These are phyloP conservation scores for Xylaria palmicola DNA, from an alignment of 495 filamentous ascomycete genomes.

Conservation along the genomic window DNA sequence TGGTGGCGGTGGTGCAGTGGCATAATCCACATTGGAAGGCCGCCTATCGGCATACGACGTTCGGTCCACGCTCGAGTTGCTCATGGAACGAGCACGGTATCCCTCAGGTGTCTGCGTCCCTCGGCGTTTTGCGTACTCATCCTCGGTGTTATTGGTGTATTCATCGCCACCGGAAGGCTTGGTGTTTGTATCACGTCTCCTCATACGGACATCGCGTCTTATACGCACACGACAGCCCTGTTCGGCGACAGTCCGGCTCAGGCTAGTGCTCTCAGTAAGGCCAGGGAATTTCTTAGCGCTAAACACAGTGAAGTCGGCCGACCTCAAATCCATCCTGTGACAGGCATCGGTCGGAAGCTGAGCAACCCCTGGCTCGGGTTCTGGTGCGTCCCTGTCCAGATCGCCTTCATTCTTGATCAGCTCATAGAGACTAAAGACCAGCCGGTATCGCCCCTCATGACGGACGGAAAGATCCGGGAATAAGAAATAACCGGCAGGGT, in stretches of 20 bases:
- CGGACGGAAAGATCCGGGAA: slow-evolving; percentile 97
- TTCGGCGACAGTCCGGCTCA: slow-evolving; percentile 91
- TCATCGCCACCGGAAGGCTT: slow-evolving; percentile 68
- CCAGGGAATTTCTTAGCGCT: slow-evolving; percentile 99
- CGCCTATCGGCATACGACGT: slow-evolving; percentile 50
- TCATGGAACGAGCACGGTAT: slow-evolving; percentile 71
- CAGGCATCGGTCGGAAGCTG: slow-evolving; percentile 51
- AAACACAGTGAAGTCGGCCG: slow-evolving; percentile 81
- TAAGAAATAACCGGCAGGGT: slow-evolving; percentile 92
- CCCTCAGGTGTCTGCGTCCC: slow-evolving; percentile 62
- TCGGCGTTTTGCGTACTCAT: slow-evolving; percentile 57
- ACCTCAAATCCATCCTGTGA: slow-evolving; percentile 82
- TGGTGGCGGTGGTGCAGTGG: slow-evolving; percentile 39
- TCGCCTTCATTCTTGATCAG: slow-evolving; percentile 72
- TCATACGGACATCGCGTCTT: slow-evolving; percentile 94
- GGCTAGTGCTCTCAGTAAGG: slow-evolving; percentile 80
- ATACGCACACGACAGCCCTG: slow-evolving; percentile 97
- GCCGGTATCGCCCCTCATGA: slow-evolving; percentile 86
- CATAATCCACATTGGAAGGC: slow-evolving; percentile 57
- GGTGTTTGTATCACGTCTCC: slow-evolving; percentile 77
- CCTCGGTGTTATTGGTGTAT: slow-evolving; percentile 66
- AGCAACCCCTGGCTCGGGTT: slow-evolving; percentile 36
- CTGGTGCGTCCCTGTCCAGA: slow-evolving; percentile 40
- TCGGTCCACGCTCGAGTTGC: slow-evolving; percentile 63
- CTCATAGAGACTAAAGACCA: slow-evolving; percentile 92